phyloP scores from a whole-genome alignment of 305 asterid species.

The Nicotiana rustica region DNA sequence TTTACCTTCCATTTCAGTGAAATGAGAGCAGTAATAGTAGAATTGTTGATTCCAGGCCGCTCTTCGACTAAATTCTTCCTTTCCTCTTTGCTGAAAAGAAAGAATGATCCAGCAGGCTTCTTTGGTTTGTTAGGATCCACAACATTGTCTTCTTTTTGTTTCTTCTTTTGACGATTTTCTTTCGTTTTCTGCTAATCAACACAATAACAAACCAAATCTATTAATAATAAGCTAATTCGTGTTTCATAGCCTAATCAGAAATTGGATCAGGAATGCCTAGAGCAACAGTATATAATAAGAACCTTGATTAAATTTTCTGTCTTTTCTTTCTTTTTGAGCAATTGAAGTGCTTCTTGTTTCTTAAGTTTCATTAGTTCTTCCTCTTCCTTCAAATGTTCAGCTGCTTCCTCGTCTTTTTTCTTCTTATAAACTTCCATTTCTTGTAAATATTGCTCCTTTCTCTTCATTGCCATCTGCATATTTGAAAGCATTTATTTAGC shows the following conservation, averaged over 20 bases:
- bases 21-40: constrained; percentile 69
- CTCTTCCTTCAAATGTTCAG: constrained; percentile 61
- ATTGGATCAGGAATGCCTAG: background rate
- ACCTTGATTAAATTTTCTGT: constrained; percentile 83
- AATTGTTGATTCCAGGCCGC: constrained; percentile 64
- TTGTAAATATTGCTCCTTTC: constrained; percentile 65
- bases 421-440: constrained; percentile 83
- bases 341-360: constrained; percentile 86
- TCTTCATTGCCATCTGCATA: constrained; percentile 64
- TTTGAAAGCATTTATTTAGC: background rate
- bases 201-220: background rate
- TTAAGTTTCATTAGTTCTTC: constrained; percentile 79
- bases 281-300: background rate
- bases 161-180: constrained; percentile 63
- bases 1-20: constrained; percentile 86
- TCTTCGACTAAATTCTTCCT: constrained; percentile 68
- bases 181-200: constrained; percentile 64
- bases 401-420: constrained; percentile 75
- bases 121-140: constrained; percentile 88
- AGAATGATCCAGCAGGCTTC: constrained; percentile 84
- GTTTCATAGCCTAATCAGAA: constrained; percentile 1
- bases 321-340: constrained; percentile 90
- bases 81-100: constrained; percentile 75
- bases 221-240: background rate
- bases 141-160: constrained; percentile 55